phyloP scores from a whole-genome alignment of 2,329 filamentous ascomycete genomes.

The Lecanicillium sp. region DNA sequence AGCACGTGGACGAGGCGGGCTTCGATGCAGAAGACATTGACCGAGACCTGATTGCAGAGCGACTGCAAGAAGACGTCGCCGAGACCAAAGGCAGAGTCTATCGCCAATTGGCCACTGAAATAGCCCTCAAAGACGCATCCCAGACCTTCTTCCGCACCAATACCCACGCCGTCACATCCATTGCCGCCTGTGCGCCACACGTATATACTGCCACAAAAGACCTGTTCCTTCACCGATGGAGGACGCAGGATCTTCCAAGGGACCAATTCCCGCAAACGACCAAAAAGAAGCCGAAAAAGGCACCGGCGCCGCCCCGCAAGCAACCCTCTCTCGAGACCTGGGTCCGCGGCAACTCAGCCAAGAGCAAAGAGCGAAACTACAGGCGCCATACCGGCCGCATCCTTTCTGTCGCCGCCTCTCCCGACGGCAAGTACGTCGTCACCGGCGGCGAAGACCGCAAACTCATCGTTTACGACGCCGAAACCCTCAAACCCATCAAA shows the following conservation, averaged over 20 bases:
- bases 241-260: constrained; percentile 58
- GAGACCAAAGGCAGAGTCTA: constrained; percentile 89
- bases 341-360: constrained; percentile 53
- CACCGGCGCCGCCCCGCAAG: constrained; percentile 47
- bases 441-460: constrained; percentile 81
- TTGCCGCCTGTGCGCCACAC: constrained; percentile 71
- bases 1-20: constrained; percentile 70
- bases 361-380: constrained; percentile 54
- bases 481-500: constrained; percentile 66
- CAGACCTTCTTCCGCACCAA: constrained; percentile 72
- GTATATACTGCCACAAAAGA: constrained; percentile 88
- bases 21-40: constrained; percentile 95
- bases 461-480: constrained; percentile 81
- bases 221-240: constrained; percentile 80
- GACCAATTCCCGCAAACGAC: constrained; percentile 53
- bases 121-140: constrained; percentile 59
- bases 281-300: constrained; percentile 49
- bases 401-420: constrained; percentile 74
- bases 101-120: constrained; percentile 63
- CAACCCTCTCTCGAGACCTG: constrained; percentile 56
- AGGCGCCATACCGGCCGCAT: constrained; percentile 76
- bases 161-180: constrained; percentile 66
- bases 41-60: constrained; percentile 81
- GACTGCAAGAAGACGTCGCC: constrained; percentile 83
- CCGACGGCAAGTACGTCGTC: constrained; percentile 83